Percentiles rank a stretch among this genome's conserved stretches.
Evolutionary conservation across 2,329 filamentous ascomycete species (phyloP).

Genomic region (Didymellaceae sp.): DNA sequence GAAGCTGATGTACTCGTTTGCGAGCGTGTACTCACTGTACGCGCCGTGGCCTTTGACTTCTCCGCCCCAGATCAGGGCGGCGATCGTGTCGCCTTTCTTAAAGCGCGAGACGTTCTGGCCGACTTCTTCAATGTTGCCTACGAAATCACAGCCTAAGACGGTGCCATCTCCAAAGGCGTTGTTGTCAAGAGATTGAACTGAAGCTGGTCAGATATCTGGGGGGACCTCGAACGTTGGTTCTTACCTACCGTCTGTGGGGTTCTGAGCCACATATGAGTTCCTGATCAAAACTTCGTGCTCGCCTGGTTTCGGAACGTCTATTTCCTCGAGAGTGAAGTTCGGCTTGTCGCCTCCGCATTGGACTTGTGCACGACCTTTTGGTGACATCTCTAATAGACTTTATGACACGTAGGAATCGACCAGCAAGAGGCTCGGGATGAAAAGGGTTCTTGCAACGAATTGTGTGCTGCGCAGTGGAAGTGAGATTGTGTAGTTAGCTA

Average conservation of each 20-base stretch:
- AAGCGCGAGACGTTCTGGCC: slow-evolving; percentile 39
- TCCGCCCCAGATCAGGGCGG: slow-evolving; percentile 38
- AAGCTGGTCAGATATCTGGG: background rate
- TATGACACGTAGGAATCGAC: no score
- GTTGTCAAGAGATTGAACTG: slow-evolving; percentile 27
- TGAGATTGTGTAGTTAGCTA: background rate
- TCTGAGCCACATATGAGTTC: slow-evolving; percentile 25
- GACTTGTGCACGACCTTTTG: slow-evolving; percentile 14
- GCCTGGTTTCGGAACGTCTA: slow-evolving; percentile 8
- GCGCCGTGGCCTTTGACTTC: slow-evolving; percentile 45
- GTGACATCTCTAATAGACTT: background rate
- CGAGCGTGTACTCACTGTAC: slow-evolving; percentile 43
- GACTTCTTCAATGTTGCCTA: slow-evolving; percentile 44
- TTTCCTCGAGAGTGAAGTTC: slow-evolving; percentile 12
- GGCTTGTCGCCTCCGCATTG: slow-evolving; percentile 17
- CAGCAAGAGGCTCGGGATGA: background rate
- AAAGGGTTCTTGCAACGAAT: no score
- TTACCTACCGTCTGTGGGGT: slow-evolving; percentile 29
- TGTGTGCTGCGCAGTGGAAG: no score
- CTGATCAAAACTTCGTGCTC: slow-evolving; percentile 22
- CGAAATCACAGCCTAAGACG: slow-evolving; percentile 50
- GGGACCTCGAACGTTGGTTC: background rate
- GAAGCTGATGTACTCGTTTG: slow-evolving; percentile 53
- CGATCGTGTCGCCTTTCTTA: slow-evolving; percentile 37
- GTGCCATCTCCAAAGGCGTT: slow-evolving; percentile 43